Conservation (phyloP, 108 stramenopile genomes). For the Nitzschia sp. region DNA sequence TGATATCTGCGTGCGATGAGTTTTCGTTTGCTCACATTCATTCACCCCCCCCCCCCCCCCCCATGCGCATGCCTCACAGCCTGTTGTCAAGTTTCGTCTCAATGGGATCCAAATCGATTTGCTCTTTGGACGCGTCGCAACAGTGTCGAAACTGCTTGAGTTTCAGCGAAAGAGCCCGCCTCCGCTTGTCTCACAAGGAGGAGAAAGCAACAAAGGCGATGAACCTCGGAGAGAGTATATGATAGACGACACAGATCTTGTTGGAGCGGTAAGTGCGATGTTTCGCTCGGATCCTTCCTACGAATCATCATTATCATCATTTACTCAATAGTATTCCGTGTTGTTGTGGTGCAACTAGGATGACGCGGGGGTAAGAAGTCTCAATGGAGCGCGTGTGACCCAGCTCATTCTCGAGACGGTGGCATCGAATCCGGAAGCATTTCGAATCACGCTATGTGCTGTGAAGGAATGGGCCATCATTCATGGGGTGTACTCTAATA, state of each 20-base stretch:
- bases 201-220: not conserved
- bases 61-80: no score
- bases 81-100: slow-evolving; percentile 75
- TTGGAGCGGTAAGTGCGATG: slow-evolving; percentile 34
- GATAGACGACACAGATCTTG: slow-evolving; percentile 45
- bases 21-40: no score
- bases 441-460: slow-evolving; percentile 73
- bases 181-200: not conserved
- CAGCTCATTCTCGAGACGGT: slow-evolving; percentile 77
- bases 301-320: not conserved
- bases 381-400: slow-evolving; percentile 95
- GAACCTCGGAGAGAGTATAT: slow-evolving; percentile 23
- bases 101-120: slow-evolving; percentile 69
- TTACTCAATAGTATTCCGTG: no score
- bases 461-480: slow-evolving; percentile 91
- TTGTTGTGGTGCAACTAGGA: slow-evolving; percentile 44
- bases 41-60: no score
- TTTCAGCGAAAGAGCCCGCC: slow-evolving; percentile 21
- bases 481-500: slow-evolving; percentile 94
- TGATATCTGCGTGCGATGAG: no score
- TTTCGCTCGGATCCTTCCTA: not conserved
- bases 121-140: slow-evolving; percentile 56
- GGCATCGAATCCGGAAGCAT: slow-evolving; percentile 41
- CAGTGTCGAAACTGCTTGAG: slow-evolving; percentile 15
- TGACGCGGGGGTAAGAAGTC: slow-evolving; percentile 76